Conservation (phyloP, 768 basidiomycete species). For the Collybiopsis confluens region DNA sequence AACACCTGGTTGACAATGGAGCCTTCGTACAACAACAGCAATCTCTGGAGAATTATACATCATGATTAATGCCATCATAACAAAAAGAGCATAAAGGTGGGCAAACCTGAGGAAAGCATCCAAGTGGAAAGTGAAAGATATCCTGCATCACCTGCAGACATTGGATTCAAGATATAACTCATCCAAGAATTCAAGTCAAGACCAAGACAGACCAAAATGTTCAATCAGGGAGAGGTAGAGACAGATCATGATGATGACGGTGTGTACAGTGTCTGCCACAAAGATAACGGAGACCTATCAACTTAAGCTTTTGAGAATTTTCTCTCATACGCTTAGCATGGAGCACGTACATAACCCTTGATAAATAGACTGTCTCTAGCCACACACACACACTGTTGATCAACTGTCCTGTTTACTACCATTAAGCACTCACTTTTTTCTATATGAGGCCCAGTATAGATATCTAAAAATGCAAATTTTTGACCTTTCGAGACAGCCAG, state of each 20-base stretch:
- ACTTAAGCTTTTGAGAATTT: too few species aligned
- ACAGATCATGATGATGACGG: conserved; percentile 5
- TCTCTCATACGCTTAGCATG: neutral
- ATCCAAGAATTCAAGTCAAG: too few species aligned
- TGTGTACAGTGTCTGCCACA: conserved; percentile 5
- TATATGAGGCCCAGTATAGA: conserved; percentile 7
- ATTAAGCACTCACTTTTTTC: neutral
- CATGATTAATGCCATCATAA: too few species aligned
- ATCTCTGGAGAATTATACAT: conserved; percentile 3
- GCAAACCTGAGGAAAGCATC: too few species aligned
- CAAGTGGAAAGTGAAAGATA: too few species aligned
- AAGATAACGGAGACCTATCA: conserved; percentile 5
- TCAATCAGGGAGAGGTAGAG: conserved; percentile 7
- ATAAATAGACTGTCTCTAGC: neutral
- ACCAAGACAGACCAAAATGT: conserved; percentile 4
- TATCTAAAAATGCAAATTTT: neutral
- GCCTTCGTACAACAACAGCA: neutral
- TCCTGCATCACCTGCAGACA: neutral
- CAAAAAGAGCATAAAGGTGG: too few species aligned
- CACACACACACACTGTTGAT: neutral
- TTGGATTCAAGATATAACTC: neutral
- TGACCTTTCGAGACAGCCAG: too few species aligned
- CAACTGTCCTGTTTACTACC: too few species aligned
- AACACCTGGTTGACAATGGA: too few species aligned
- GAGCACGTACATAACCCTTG: neutral